Evolutionary conservation across 495 filamentous ascomycete genomes (phyloP).

Genomic region (Evernia prunastri): DNA sequence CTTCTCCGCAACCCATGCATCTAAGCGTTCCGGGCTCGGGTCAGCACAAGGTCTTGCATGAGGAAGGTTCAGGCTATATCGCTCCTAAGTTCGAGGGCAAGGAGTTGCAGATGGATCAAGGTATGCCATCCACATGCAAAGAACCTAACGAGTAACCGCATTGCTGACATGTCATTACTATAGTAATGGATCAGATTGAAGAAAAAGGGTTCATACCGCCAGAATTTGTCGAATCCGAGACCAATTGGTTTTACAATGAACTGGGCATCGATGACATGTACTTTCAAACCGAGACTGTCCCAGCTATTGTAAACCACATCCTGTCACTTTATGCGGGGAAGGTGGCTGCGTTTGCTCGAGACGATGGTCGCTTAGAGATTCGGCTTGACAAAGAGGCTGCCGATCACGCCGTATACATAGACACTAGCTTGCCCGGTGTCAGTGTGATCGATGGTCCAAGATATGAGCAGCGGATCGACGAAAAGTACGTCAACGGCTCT

Average conservation of each 20-base stretch:
- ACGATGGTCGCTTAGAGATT: constrained; percentile 91
- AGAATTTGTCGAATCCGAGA: constrained; percentile 75
- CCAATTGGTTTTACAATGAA: constrained; percentile 94
- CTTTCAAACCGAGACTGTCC: constrained; percentile 84
- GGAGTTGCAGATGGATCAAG: constrained; percentile 83
- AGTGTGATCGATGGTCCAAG: constrained; percentile 67
- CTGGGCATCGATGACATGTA: constrained; percentile 98
- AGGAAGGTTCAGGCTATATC: constrained; percentile 90
- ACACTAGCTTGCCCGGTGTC: constrained; percentile 85
- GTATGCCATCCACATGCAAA: constrained; percentile 41
- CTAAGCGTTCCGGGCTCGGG: constrained; percentile 65
- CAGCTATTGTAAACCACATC: constrained; percentile 86
- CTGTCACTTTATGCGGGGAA: constrained; percentile 96
- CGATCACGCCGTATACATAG: constrained; percentile 97
- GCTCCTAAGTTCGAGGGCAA: constrained; percentile 94
- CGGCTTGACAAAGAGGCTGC: constrained; percentile 87
- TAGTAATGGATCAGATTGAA: constrained; percentile 68
- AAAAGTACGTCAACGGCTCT: constrained; percentile 81
- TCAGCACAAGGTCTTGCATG: constrained; percentile 62
- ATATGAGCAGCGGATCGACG: constrained; percentile 89
- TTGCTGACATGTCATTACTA: constrained; percentile 12
- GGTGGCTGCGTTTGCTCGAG: constrained; percentile 86
- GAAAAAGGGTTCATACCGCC: constrained; percentile 80
- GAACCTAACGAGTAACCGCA: too few species aligned
- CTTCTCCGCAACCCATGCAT: constrained; percentile 89